phyloP scores from a whole-genome alignment of 768 basidiomycete genomes.

The Lactarius indigo region DNA sequence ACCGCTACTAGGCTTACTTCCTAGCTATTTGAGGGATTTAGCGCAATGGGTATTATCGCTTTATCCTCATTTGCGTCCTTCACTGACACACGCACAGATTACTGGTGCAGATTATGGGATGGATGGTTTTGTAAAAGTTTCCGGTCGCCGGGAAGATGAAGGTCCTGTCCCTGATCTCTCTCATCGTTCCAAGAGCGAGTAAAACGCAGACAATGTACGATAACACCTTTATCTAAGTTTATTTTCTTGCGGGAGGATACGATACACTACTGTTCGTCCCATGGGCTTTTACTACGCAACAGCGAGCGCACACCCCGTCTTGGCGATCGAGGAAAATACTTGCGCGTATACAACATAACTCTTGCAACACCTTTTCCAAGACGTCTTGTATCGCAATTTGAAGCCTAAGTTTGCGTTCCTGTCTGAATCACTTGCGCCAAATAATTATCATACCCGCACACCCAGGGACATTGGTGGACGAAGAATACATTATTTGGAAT shows the following conservation, averaged over 20 bases:
- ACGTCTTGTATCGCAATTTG: background rate
- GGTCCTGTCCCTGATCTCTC: slow-evolving; percentile 7
- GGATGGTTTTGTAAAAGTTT: slow-evolving; percentile 59
- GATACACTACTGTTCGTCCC: background rate
- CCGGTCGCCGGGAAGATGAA: slow-evolving; percentile 24
- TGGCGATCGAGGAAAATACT: background rate
- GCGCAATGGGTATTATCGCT: slow-evolving; percentile 59
- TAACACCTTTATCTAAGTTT: background rate
- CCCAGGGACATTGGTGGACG: background rate
- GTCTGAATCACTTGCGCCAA: background rate
- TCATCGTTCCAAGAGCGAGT: slow-evolving; percentile 19
- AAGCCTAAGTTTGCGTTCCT: background rate
- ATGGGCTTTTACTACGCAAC: background rate
- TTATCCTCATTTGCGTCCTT: background rate
- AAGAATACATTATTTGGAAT: slow-evolving; percentile 13
- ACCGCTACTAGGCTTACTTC: slow-evolving; percentile 53
- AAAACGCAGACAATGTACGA: background rate
- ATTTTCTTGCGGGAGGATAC: background rate
- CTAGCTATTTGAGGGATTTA: slow-evolving; percentile 72
- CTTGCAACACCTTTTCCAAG: background rate
- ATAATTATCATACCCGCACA: background rate
- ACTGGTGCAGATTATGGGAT: slow-evolving; percentile 69
- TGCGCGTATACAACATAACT: background rate
- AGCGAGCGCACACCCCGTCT: background rate
- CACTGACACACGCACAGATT: slow-evolving; percentile 38